phyloP scores from a whole-genome alignment of 192 early-diverging fungal genomes.

The Linnemannia elongata region DNA sequence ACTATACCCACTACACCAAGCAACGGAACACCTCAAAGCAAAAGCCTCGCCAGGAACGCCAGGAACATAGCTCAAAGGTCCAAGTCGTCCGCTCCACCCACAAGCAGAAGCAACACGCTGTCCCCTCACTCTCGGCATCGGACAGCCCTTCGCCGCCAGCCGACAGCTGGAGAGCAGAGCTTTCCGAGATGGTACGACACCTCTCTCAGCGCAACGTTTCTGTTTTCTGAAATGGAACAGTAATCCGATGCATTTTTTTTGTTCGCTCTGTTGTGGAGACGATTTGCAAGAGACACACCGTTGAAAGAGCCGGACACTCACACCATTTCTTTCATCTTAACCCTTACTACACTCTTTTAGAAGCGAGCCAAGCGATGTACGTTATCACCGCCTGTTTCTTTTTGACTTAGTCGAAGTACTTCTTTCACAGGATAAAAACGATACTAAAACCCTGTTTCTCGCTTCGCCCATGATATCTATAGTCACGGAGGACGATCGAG shows the following conservation, averaged over 20 bases:
- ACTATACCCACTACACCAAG: constrained; percentile 21
- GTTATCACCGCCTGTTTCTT: neutral
- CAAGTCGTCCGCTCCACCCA: neutral
- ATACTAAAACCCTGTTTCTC: neutral
- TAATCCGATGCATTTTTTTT: neutral
- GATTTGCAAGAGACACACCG: neutral
- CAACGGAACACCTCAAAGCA: neutral
- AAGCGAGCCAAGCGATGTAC: constrained; percentile 46
- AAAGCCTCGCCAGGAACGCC: neutral
- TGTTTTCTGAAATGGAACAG: neutral
- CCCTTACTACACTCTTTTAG: neutral
- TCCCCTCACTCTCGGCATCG: constrained; percentile 37
- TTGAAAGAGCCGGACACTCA: neutral
- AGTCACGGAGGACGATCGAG: constrained; percentile 51
- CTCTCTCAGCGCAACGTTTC: neutral
- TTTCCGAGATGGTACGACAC: constrained; percentile 31
- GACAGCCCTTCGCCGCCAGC: constrained; percentile 26
- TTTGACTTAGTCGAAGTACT: neutral
- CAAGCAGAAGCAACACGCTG: constrained; percentile 26
- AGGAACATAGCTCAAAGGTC: neutral
- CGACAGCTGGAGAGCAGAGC: constrained; percentile 38
- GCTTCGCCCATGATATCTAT: neutral
- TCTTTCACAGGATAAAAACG: neutral
- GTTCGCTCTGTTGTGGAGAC: neutral
- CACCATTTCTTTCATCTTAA: neutral